Conservation (phyloP, 129 eudicot genomes). For the Helianthus tuberosus region DNA sequence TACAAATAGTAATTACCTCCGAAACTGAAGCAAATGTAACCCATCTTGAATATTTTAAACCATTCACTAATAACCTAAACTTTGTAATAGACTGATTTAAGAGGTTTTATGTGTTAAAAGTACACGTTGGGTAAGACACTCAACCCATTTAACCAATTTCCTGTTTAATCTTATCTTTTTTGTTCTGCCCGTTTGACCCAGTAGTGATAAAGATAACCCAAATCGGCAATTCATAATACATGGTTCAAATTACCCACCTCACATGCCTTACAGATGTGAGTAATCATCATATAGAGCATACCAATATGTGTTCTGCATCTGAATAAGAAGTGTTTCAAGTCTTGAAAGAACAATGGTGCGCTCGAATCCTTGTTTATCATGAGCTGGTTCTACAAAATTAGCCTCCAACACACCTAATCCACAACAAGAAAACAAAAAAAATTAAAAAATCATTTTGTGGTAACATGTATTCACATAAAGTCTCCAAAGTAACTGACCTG, state of each 20-base stretch:
- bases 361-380: conserved; percentile 99
- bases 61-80: neutral
- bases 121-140: neutral
- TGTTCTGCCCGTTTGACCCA: neutral
- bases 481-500: conserved; percentile 49
- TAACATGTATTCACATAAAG: conserved; percentile 13
- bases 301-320: conserved; percentile 92
- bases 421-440: conserved; percentile 1
- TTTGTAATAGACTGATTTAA: neutral
- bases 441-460: conserved; percentile 5
- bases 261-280: conserved; percentile 6
- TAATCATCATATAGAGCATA: conserved; percentile 27
- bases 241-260: conserved; percentile 7
- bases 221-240: neutral
- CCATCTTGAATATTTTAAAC: neutral
- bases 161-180: neutral
- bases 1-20: no score
- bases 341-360: conserved; percentile 91
- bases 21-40: no score
- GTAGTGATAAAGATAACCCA: neutral
- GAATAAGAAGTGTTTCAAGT: conserved; percentile 68
- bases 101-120: neutral
- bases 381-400: conserved; percentile 98
- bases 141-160: neutral
- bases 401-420: conserved; percentile 87